These are phyloP conservation scores for Penicillium silybi DNA, from an alignment of 495 filamentous ascomycete species.

Conservation along the genomic window DNA sequence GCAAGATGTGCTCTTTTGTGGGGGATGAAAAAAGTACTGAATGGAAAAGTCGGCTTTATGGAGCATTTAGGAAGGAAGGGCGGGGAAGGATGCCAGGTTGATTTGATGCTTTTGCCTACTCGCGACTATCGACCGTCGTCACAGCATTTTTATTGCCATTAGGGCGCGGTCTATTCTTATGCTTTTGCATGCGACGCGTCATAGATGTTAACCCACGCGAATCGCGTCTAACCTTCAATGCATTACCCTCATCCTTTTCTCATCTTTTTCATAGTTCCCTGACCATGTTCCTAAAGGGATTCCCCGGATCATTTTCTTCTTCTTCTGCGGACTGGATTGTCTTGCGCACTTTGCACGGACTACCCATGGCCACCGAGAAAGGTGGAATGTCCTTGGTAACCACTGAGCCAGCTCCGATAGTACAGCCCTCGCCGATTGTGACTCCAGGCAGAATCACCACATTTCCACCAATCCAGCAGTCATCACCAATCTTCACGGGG, in stretches of 20 bases:
- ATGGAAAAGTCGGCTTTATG: background rate
- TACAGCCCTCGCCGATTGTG: conserved; percentile 45
- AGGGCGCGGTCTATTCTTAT: background rate
- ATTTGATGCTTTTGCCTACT: background rate
- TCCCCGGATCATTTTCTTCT: conserved; percentile 16
- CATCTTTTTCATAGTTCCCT: background rate
- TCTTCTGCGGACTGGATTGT: conserved; percentile 17
- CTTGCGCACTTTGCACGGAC: conserved; percentile 20
- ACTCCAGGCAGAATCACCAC: conserved; percentile 68
- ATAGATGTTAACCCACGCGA: background rate
- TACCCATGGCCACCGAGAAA: conserved; percentile 36
- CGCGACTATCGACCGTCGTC: background rate
- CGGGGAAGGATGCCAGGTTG: background rate
- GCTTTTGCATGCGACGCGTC: background rate
- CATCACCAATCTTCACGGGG: conserved; percentile 67
- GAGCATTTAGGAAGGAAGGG: background rate
- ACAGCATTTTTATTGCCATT: background rate
- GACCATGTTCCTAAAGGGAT: conserved; percentile 12
- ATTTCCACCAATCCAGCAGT: conserved; percentile 79
- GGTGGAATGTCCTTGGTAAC: conserved; percentile 43
- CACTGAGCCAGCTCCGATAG: conserved; percentile 39
- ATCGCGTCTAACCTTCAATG: background rate
- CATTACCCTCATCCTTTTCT: background rate
- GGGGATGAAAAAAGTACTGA: background rate
- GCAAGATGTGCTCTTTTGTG: background rate